Evolutionary conservation across 2,329 filamentous ascomycete species (phyloP), one percentile per base, ranked within the genome.

Genomic region (Fusarium dlaminii): DNA sequence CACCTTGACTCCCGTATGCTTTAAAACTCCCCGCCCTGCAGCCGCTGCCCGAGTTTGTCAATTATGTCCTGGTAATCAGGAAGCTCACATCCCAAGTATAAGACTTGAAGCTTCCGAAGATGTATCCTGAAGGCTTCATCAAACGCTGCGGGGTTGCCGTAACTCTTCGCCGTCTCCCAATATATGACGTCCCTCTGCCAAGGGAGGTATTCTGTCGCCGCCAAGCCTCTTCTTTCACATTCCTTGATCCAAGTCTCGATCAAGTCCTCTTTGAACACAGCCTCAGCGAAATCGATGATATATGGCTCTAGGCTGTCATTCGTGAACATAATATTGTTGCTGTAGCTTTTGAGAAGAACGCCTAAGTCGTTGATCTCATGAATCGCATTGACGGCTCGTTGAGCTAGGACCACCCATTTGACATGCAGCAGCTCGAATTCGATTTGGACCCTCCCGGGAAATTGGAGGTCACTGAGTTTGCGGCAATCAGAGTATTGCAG

Each of bases 21-120:
- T 17, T 18, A 5, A 15, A 7, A 15, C 9, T 10, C 18, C 17
- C 17, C 8, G 13, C 11, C 5, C 45, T 13, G 14, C 5, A 29
- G 1, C 24, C 8, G 11, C 22, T 2, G 1, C 14, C 0, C 11
- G 14, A n/a, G 3, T 18, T 24, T 3, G 4, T 12, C 5, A 30
- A 24, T 20, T 7, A n/a, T 40, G 5, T 1, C 1, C 17, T 48
- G 8, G n/a, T 48, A 48, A 22, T 34, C 37, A 10, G 27, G 37
- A 24, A 15, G 32, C 6, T 14, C 14, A 27, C 3, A 17, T 15
- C 15, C 15, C 32, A 2, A 17, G 2, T 15, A 40, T 22, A n/a
- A n/a, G n/a, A n/a, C n/a, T n/a, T n/a, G n/a, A n/a, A n/a, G n/a
- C n/a, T n/a, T n/a, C n/a, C n/a, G n/a, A n/a, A n/a, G n/a, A n/a